Evolutionary conservation across 495 filamentous ascomycete species (phyloP).

Genomic region (Achaetomiella virescens): DNA sequence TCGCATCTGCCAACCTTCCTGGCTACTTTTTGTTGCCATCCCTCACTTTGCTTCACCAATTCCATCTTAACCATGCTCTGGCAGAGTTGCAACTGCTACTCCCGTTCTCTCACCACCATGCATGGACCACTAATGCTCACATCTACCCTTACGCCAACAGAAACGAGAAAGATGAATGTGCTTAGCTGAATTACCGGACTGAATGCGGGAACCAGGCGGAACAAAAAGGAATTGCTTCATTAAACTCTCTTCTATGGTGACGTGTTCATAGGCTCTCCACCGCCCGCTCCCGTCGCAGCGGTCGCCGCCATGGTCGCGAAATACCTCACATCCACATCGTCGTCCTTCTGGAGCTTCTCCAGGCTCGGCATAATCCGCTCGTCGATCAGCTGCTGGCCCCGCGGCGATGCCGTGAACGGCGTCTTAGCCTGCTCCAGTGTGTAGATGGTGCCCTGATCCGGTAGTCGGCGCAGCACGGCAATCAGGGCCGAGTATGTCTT

Average conservation of each 20-base stretch:
- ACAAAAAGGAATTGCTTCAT: conserved; percentile 27
- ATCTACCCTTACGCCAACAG: too few relatives aligned
- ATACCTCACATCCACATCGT: conserved; percentile 96
- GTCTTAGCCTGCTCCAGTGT: conserved; percentile 72
- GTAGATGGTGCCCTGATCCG: conserved; percentile 78
- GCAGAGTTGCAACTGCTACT: too few relatives aligned
- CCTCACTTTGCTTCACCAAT: background rate
- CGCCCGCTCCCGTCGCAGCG: conserved; percentile 30
- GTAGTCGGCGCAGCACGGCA: conserved; percentile 80
- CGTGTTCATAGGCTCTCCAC: conserved; percentile 54
- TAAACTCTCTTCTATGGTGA: conserved; percentile 46
- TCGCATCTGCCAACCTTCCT: background rate
- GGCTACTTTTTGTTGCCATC: background rate
- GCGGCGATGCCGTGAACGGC: conserved; percentile 55
- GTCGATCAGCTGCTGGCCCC: conserved; percentile 76
- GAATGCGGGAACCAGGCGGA: background rate
- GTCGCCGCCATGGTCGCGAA: conserved; percentile 62
- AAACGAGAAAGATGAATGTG: too few relatives aligned
- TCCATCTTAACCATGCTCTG: too few relatives aligned
- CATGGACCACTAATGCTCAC: too few relatives aligned
- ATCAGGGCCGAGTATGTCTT: conserved; percentile 93
- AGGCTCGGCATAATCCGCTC: conserved; percentile 81
- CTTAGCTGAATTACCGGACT: too few relatives aligned
- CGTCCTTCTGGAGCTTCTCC: conserved; percentile 91
- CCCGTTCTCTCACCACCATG: too few relatives aligned